Percentiles rank a stretch among this genome's conserved stretches.
phyloP scores from a whole-genome alignment of 1,284 basidiomycete species.

The Mycena citricolor region DNA sequence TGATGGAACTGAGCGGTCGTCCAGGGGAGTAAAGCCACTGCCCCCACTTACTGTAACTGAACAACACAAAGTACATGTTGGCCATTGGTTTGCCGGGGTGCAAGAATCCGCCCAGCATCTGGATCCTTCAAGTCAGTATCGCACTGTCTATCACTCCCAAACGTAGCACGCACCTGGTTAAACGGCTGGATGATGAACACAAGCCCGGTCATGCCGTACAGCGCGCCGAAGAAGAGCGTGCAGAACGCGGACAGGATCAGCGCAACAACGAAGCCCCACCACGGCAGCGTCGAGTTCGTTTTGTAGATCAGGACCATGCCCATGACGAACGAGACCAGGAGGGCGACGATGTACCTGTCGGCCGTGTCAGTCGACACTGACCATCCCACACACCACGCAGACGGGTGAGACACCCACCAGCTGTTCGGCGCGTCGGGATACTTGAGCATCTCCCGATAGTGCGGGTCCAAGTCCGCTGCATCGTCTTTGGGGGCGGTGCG shows the following conservation, averaged over 20 bases:
- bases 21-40: no score
- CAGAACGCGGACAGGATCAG: slow-evolving; percentile 39
- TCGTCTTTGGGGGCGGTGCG: slow-evolving; percentile 28
- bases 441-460: slow-evolving; percentile 56
- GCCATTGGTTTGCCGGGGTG: slow-evolving; percentile 59
- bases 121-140: slow-evolving; percentile 1
- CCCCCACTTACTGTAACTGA: slow-evolving; percentile 46
- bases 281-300: slow-evolving; percentile 50
- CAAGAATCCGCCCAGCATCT: slow-evolving; percentile 60
- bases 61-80: slow-evolving; percentile 61
- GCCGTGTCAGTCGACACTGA: not conserved
- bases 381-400: no score
- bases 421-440: slow-evolving; percentile 48
- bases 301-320: slow-evolving; percentile 49
- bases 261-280: slow-evolving; percentile 49
- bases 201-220: slow-evolving; percentile 56
- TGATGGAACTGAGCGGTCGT: slow-evolving; percentile 19
- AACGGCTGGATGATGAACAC: slow-evolving; percentile 48
- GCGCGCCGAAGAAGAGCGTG: slow-evolving; percentile 47
- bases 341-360: slow-evolving; percentile 28
- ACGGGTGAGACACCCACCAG: slow-evolving; percentile 37
- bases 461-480: slow-evolving; percentile 43
- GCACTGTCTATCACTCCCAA: not conserved
- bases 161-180: slow-evolving; percentile 37
- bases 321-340: slow-evolving; percentile 39